These are phyloP conservation scores for Saccharomyces hybrid DNA, from an alignment of 1,139 yeast genomes.

Conservation along the genomic window DNA sequence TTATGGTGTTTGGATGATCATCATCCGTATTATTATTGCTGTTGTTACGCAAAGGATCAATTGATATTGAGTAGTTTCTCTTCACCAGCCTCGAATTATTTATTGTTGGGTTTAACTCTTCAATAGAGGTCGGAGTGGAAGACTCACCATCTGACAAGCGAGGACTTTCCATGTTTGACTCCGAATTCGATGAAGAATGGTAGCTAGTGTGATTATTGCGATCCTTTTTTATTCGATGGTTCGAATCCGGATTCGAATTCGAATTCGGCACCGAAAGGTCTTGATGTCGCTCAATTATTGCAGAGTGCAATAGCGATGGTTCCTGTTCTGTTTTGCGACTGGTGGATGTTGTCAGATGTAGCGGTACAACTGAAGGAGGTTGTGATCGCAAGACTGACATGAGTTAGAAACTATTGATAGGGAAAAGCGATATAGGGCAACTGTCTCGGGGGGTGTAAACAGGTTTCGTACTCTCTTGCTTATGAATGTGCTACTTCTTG, in stretches of 20 bases:
- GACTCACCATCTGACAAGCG: constrained; percentile 17
- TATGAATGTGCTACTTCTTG: not conserved
- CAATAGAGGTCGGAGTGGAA: constrained; percentile 22
- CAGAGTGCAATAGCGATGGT: not conserved
- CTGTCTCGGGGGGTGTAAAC: not conserved
- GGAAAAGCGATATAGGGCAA: not conserved
- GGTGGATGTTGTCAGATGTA: not conserved
- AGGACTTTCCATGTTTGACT: constrained; percentile 18
- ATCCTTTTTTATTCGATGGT: not conserved
- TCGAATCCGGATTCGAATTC: not conserved
- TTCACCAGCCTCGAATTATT: not conserved
- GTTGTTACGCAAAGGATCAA: not conserved
- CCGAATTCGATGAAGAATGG: constrained; percentile 20
- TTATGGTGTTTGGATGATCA: not conserved
- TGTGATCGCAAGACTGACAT: constrained; percentile 1
- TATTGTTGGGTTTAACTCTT: constrained; percentile 9
- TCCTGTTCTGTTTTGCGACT: not conserved
- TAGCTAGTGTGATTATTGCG: constrained; percentile 13
- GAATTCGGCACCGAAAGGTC: not conserved
- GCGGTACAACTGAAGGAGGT: not conserved
- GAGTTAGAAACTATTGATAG: not conserved
- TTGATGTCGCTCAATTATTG: not conserved
- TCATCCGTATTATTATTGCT: not conserved
- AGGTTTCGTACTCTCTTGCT: not conserved
- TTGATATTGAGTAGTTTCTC: not conserved